A percentile compares a stretch with the other conserved stretches of the same genome.
Conservation (phyloP, 768 basidiomycete species). For the Rhodotorula babjevae region DNA sequence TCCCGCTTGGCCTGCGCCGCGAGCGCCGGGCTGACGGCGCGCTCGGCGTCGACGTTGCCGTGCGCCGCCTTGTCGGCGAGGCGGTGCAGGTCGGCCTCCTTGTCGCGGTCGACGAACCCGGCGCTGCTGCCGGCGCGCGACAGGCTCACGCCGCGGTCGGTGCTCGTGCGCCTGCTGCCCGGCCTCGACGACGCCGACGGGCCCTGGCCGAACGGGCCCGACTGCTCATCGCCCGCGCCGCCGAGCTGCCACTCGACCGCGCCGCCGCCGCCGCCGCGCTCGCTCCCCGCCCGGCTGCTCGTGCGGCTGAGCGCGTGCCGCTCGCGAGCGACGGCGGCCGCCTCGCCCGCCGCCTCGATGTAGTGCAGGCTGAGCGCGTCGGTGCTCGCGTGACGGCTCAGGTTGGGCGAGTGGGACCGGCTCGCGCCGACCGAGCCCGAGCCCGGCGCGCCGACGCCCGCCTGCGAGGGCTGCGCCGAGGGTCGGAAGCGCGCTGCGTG, state of each 20-base stretch:
- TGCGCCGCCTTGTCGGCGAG: constrained; percentile 14
- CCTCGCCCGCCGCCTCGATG: constrained; percentile 21
- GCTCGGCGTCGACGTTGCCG: constrained; percentile 27
- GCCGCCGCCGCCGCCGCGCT: constrained; percentile 11
- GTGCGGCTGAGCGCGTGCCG: neutral
- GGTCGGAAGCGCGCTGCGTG: neutral
- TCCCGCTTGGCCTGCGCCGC: constrained; percentile 2
- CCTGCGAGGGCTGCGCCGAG: neutral
- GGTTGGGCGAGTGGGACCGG: constrained; percentile 26
- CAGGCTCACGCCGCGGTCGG: neutral
- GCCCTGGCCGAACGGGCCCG: neutral
- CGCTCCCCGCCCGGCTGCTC: constrained; percentile 11
- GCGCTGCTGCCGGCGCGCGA: neutral
- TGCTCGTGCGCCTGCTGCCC: neutral
- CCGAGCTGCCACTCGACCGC: neutral
- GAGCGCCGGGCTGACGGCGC: constrained; percentile 23
- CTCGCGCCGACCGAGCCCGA: neutral
- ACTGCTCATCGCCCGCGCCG: neutral
- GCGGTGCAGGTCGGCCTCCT: constrained; percentile 33
- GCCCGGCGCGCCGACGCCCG: neutral
- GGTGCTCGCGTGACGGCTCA: constrained; percentile 20
- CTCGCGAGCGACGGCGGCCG: neutral
- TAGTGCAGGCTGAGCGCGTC: constrained; percentile 35
- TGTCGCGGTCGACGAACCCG: constrained; percentile 10
- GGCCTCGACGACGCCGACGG: neutral